phyloP scores from a whole-genome alignment of 179 eudicot species.

The Carnegiea gigantea region DNA sequence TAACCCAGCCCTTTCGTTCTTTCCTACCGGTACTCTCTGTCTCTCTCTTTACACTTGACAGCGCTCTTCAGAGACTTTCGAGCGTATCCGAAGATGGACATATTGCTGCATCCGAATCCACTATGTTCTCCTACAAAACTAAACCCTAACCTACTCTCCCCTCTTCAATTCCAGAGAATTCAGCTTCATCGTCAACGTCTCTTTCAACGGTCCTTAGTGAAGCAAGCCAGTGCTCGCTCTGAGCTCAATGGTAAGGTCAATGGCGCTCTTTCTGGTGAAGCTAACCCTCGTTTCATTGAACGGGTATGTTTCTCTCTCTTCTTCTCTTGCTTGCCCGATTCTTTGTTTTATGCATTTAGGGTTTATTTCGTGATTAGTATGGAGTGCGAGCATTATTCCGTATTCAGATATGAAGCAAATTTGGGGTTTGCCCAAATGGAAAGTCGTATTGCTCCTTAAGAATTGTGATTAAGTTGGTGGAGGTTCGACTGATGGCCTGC shows the following conservation, averaged over 20 bases:
- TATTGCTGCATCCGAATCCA: conserved; percentile 31
- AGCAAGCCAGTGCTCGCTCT: conserved; percentile 43
- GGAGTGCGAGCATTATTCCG: background rate
- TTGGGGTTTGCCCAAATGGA: background rate
- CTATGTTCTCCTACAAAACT: conserved; percentile 22
- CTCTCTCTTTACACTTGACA: background rate
- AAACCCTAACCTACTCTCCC: conserved; percentile 16
- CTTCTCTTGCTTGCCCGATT: background rate
- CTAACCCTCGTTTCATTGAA: conserved; percentile 74
- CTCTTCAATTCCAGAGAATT: background rate
- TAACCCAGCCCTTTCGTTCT: background rate
- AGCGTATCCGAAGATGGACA: conserved; percentile 31
- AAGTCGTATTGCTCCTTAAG: background rate
- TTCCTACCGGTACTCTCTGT: background rate
- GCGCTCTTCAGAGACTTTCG: conserved; percentile 2
- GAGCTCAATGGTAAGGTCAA: conserved; percentile 64
- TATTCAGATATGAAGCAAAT: background rate
- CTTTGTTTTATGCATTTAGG: background rate
- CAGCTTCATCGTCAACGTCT: conserved; percentile 2
- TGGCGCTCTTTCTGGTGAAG: conserved; percentile 65
- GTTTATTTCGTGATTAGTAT: background rate
- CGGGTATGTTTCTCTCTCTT: conserved; percentile 44
- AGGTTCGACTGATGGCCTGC: background rate
- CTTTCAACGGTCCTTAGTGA: conserved; percentile 18
- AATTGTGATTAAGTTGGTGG: background rate